Evolutionary conservation across 352 stramenopile species (phyloP).

Genomic region (Phytophthora citricola): DNA sequence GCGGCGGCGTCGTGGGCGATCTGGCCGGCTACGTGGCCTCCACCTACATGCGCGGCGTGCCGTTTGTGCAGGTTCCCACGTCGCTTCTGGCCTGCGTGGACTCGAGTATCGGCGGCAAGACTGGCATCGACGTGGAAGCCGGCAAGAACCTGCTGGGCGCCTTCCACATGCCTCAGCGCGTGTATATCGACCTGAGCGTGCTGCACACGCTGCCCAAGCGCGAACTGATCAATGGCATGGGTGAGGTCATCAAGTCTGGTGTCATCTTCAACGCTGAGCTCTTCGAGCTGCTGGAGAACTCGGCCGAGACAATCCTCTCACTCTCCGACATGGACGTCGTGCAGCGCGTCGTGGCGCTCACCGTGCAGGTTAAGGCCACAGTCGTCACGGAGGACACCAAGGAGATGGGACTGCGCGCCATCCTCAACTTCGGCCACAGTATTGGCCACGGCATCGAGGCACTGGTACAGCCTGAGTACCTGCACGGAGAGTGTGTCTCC

Average conservation of each 20-base stretch:
- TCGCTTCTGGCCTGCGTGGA: constrained; percentile 99
- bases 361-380: constrained; percentile 94
- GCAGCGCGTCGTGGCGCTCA: constrained; percentile 68
- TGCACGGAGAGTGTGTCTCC: constrained; percentile 97
- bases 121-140: constrained; percentile 95
- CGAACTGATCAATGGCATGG: constrained; percentile 95
- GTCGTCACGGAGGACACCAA: constrained; percentile 96
- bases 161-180: constrained; percentile 98
- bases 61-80: constrained; percentile 94
- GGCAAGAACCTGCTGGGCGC: constrained; percentile 99
- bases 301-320: constrained; percentile 83
- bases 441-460: constrained; percentile 99
- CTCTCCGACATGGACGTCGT: constrained; percentile 73
- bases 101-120: constrained; percentile 98
- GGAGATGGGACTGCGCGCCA: constrained; percentile 95
- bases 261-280: constrained; percentile 95
- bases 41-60: constrained; percentile 96
- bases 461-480: constrained; percentile 93
- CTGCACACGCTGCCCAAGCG: constrained; percentile 95
- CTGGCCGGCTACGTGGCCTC: constrained; percentile 97
- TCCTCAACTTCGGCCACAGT: constrained; percentile 99
- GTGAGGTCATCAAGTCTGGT: constrained; percentile 98
- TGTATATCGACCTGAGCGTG: constrained; percentile 95
- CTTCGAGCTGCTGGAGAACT: constrained; percentile 94
- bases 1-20: constrained; percentile 98